Conservation (phyloP, 2,329 filamentous ascomycete species). For the Penicillium sp. region DNA sequence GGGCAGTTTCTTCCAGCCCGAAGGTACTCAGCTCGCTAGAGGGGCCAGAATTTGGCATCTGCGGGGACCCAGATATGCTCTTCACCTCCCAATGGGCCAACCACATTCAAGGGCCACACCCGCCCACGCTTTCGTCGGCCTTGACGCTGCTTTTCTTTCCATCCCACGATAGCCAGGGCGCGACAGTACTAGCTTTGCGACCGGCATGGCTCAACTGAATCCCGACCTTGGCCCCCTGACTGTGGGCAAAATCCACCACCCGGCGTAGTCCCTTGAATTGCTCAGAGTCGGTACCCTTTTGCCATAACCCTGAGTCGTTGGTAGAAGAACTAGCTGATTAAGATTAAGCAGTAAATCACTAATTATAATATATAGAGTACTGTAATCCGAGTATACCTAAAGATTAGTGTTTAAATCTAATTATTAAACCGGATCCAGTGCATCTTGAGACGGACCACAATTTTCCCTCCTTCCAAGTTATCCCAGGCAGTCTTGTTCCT, state of each 20-base stretch:
- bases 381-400: too few relatives aligned
- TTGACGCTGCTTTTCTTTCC: constrained; percentile 20
- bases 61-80: constrained; percentile 61
- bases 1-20: constrained; percentile 64
- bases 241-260: constrained; percentile 73
- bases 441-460: too few relatives aligned
- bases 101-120: constrained; percentile 54
- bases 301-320: constrained; percentile 62
- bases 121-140: constrained; percentile 52
- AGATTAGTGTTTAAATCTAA: too few relatives aligned
- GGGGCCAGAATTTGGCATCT: constrained; percentile 57
- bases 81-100: constrained; percentile 35
- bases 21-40: constrained; percentile 64
- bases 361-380: too few relatives aligned
- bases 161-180: constrained; percentile 44
- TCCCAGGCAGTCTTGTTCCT: too few relatives aligned
- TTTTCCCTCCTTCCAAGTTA: too few relatives aligned
- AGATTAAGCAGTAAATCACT: too few relatives aligned
- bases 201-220: constrained; percentile 83
- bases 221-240: constrained; percentile 69
- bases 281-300: constrained; percentile 54
- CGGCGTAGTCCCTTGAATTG: constrained; percentile 68
- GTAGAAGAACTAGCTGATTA: constrained; percentile 84
- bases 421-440: too few relatives aligned
- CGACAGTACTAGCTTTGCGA: constrained; percentile 55